A percentile compares a stretch with the other conserved stretches of the same genome.
These are phyloP conservation scores for Brassica balearica DNA, from an alignment of 441 rosid species.

Conservation along the genomic window DNA sequence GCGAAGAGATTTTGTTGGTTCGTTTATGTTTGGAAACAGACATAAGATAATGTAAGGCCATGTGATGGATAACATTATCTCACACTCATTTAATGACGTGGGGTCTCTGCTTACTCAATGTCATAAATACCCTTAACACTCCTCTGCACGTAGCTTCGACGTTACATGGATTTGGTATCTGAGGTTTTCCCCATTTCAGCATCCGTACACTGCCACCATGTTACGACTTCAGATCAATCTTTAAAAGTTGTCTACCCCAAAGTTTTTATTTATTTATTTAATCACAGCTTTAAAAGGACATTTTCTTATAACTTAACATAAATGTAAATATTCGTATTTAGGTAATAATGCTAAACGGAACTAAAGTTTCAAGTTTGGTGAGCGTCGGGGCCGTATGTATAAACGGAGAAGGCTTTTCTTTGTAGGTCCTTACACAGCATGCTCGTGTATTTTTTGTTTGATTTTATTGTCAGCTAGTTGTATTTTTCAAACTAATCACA, in stretches of 20 bases:
- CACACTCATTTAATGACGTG: slow-evolving; percentile 38
- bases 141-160: slow-evolving; percentile 32
- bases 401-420: neutral
- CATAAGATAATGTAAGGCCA: slow-evolving; percentile 45
- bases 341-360: neutral
- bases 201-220: slow-evolving; percentile 45
- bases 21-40: slow-evolving; percentile 41
- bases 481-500: slow-evolving; percentile 16
- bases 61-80: slow-evolving; percentile 45
- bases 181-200: slow-evolving; percentile 33
- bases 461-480: slow-evolving; percentile 12
- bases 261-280: neutral
- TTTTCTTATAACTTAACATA: neutral
- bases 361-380: slow-evolving; percentile 1
- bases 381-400: neutral
- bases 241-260: neutral
- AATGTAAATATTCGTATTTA: neutral
- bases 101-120: slow-evolving; percentile 24
- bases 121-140: slow-evolving; percentile 22
- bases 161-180: slow-evolving; percentile 43
- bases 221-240: slow-evolving; percentile 25
- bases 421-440: slow-evolving; percentile 34
- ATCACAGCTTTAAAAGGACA: neutral
- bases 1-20: slow-evolving; percentile 33
- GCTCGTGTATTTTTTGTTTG: slow-evolving; percentile 13